Evolutionary conservation across 2,329 filamentous ascomycete genomes (phyloP).

Genomic region (Verticillium klebahnii): DNA sequence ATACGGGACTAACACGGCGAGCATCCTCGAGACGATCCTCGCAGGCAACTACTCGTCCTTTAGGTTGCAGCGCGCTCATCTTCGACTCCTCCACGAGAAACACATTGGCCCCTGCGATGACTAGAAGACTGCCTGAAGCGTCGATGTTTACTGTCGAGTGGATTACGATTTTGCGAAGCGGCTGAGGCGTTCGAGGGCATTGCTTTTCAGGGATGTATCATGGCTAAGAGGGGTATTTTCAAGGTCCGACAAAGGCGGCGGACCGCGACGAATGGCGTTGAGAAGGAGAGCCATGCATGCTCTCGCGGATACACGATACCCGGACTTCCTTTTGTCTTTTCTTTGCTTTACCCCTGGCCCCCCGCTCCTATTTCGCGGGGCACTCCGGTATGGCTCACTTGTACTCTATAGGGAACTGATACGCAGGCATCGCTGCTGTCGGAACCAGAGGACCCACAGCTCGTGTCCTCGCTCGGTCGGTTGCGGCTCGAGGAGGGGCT

Average conservation of each 20-base stretch:
- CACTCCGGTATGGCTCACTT: neutral
- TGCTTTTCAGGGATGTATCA: neutral
- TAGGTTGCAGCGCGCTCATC: conserved; percentile 59
- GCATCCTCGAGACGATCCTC: conserved; percentile 68
- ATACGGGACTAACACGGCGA: conserved; percentile 27
- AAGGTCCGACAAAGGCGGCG: neutral
- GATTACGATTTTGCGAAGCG: neutral
- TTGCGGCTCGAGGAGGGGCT: neutral
- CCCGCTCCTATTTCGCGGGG: neutral
- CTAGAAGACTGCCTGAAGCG: conserved; percentile 8
- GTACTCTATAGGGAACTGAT: conserved; percentile 1
- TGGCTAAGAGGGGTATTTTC: neutral
- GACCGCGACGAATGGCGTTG: neutral
- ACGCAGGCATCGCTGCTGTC: neutral
- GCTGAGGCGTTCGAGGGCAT: conserved; percentile 2
- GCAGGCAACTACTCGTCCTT: conserved; percentile 78
- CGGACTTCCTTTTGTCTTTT: neutral
- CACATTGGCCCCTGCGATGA: conserved; percentile 27
- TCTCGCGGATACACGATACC: neutral
- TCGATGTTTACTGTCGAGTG: neutral
- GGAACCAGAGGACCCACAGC: neutral
- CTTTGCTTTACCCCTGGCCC: neutral
- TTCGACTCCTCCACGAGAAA: conserved; percentile 48
- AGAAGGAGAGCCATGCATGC: neutral
- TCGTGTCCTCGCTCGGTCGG: neutral